Base-by-base conservation (phyloP, 306 rosid genomes). In the Fragaria nilgerrensis region DNA sequence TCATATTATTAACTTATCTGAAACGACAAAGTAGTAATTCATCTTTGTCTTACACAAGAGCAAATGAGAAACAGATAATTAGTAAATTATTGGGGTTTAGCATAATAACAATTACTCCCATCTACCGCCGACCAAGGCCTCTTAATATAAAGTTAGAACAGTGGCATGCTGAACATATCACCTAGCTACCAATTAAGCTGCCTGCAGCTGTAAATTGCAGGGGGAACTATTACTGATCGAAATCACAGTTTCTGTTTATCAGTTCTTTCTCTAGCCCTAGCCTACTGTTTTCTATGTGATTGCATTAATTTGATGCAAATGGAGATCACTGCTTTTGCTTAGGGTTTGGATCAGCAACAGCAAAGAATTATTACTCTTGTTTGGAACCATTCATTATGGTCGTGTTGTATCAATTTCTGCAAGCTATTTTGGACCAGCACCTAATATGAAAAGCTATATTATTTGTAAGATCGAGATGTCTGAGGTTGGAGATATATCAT, bases 401-500 rank as follows among this genome's bases (percentile, higher is more conserved):
- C 4, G 66, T 12, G 20, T 27, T 16, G 66, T 61, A 61, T 61
- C 66, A 4, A 61, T 13, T 61, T 25, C 67, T 27, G 37, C 29
- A 20, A 4, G 19, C 37, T 72, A 59, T n/a, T 39, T 32, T 56
- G 39, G 53, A 55, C 10, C 41, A 11, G 67, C 67, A 32, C 10
- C 5, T 14, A 1, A 8, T 36, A 34, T 19, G 47, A 39, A 41
- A 37, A 17, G 1, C 14, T 66, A 50, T 29, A 22, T 5, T 44
- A 32, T 71, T 45, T 44, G 2, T 2, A 5, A 71, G 39, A 32
- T 32, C 4, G 5, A 70, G 9, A 61, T 41, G 39, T 47, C 77
- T 63, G 69, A 78, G 58, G 82, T 43, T 61, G 41, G 53, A 62
- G 49, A 64, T 25, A 23, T 56, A 16, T 73, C 68, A 66, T 10